Base-by-base conservation (phyloP, 768 basidiomycete species). In the Mycena crocata region DNA sequence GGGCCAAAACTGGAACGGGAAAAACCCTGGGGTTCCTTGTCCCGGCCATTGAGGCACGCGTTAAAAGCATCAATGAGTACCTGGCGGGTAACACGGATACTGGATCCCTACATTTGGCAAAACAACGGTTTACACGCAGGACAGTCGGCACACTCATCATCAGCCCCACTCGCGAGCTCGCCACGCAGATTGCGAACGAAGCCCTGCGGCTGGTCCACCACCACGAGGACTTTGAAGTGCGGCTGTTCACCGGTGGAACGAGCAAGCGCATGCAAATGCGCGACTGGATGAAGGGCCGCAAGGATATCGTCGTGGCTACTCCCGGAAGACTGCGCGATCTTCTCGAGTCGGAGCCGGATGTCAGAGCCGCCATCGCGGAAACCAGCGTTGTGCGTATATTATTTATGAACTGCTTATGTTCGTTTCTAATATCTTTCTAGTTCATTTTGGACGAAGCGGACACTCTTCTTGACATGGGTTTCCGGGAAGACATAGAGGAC, bases 391-490 rank as follows among this genome's bases (percentile, higher is more conserved):
- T 93, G 70, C 46, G 90, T 81, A 14, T 57, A 28, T 37, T 37
- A 10, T 42, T 50, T 50, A 45, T 21, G 30, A 32, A 23, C 37
- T 62, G 39, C 24, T 37, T 66, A 39, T 48, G 26, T 28, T n/a
- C 60, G 66, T 32, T 70, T 63, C n/a, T 62, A 44, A 57, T 24
- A 4, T 32, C 34, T 23, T 15, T 67, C 56, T 68, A 95, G 93
- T 85, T 99, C 57, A 85, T 99, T 64, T 83, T 99, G 62, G 98
- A 99, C 73, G 95, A 98, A 76, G 94, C 95, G 14, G 96, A 99
- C 73, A 93, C 92, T 0, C 83, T 97, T 15, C 83, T 98, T 14
- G 94, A 95, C 62, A 92, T 96, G 91, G 96, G 96, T 70, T 98
- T 97, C 86, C 87, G 92, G 5, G 86, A 90, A 26, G 96, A 97